Conservation (phyloP, 331 rosid genomes). For the Malus hybrid region DNA sequence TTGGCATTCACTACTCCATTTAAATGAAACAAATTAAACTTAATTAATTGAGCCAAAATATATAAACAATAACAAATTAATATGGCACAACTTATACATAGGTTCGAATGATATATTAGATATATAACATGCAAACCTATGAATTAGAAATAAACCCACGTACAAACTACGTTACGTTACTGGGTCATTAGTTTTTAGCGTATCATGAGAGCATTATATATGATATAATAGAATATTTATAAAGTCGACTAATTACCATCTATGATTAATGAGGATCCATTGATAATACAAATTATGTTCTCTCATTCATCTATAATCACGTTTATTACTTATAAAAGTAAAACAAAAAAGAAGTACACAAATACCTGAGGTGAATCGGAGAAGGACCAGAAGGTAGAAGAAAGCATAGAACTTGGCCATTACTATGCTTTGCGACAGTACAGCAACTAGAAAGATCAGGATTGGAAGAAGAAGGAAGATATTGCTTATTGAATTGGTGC, state of each 20-base stretch:
- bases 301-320: neutral
- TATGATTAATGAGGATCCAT: too few species aligned
- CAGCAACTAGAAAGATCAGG: neutral
- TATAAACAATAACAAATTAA: too few species aligned
- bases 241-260: too few species aligned
- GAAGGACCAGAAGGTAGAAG: slow-evolving; percentile 3
- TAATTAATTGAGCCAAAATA: neutral
- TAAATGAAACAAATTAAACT: neutral
- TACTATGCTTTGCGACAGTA: neutral
- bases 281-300: neutral
- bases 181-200: too few species aligned
- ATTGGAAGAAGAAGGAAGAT: neutral
- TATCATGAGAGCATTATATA: too few species aligned
- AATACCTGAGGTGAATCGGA: slow-evolving; percentile 8
- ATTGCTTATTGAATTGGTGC: neutral
- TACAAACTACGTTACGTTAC: too few species aligned
- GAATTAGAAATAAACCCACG: too few species aligned
- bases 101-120: too few species aligned
- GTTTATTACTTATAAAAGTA: neutral
- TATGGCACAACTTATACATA: too few species aligned
- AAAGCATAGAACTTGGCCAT: slow-evolving; percentile 7
- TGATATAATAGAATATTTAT: too few species aligned
- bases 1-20: neutral
- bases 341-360: neutral
- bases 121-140: too few species aligned